Base-by-base conservation (phyloP, 176 grass and related monocot species). In the Carex kokanica region DNA sequence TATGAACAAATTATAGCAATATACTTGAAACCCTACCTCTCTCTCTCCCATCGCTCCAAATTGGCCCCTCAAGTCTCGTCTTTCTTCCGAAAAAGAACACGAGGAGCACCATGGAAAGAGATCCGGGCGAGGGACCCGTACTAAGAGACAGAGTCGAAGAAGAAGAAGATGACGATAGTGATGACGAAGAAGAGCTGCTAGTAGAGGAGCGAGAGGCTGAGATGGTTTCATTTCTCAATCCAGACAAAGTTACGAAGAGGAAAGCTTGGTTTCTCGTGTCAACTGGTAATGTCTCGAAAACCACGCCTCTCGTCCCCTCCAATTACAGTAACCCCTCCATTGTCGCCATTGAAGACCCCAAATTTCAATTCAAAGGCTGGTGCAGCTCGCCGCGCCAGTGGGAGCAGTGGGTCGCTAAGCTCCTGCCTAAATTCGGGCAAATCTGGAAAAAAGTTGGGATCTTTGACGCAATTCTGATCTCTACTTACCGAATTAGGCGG, bases 371-470 rank as follows among this genome's bases (percentile, higher is more conserved):
- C 84, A 85, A 91, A 79, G 92, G 92, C 1, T 95, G 95, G 92
- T 77, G 84, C 14, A 88, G 82, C 74, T 86, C 86, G 11, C 89
- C 91, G 3, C 90, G 92, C 32, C 80, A 88, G 74, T 93, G 91
- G 95, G 92, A 93, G 1, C 86, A 90, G 38, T 95, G 92, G 95
- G 89, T 98, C 56, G 78, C 87, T 52, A 94, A 95, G 90, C 91
- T 95, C 47, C 86, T 77, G 18, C 90, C 95, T 5, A 56, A 83
- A 29, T 90, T 93, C 25, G 82, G 65, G 13, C 78, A 54, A 31
- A 83, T 88, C 23, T 98, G 92, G 92, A 91, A 82, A 29, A 80
- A 83, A 53, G 85, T 91, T 34, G 90, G 92, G 64, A 94, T 98
- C 82, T 77, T 84, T 24, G 92, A 95, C 15, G 89, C 90, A 66